Percentiles rank a stretch among this genome's conserved stretches.
Conservation (phyloP, 2,329 filamentous ascomycete genomes). For the Daldinia sp. region DNA sequence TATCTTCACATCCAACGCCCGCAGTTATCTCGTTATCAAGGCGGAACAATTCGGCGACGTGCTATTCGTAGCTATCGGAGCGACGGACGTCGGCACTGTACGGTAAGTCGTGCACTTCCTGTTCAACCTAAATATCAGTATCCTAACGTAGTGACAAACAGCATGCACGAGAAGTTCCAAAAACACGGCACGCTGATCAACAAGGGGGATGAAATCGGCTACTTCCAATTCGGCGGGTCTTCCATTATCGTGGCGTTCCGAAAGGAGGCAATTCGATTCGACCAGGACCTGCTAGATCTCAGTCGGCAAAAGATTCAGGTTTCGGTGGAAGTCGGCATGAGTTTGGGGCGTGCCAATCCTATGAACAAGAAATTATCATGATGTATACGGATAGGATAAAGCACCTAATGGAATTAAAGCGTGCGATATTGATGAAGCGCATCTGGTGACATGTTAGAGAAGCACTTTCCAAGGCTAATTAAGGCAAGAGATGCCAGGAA, state of each 20-base stretch:
- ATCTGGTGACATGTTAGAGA: background rate
- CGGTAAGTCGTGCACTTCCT: conserved; percentile 42
- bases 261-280: conserved; percentile 49
- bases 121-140: background rate
- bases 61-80: conserved; percentile 53
- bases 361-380: conserved; percentile 11
- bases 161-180: conserved; percentile 48
- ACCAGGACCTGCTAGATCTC: conserved; percentile 48
- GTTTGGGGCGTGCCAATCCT: conserved; percentile 39
- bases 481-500: background rate
- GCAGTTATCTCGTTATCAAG: conserved; percentile 50
- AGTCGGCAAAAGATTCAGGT: conserved; percentile 48
- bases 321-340: conserved; percentile 52
- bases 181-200: conserved; percentile 44
- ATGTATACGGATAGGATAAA: too few species aligned
- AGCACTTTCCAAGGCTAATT: background rate
- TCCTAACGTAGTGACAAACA: conserved; percentile 22
- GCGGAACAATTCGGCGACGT: conserved; percentile 52
- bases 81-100: conserved; percentile 51
- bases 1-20: conserved; percentile 50
- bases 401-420: too few species aligned
- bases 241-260: conserved; percentile 53
- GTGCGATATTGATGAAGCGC: background rate
- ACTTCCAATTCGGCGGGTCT: conserved; percentile 54
- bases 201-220: conserved; percentile 52